A percentile compares a stretch with the other conserved stretches of the same genome.
phyloP scores from a whole-genome alignment of 2,329 filamentous ascomycete species.

The Pyrenochaeta sp. region DNA sequence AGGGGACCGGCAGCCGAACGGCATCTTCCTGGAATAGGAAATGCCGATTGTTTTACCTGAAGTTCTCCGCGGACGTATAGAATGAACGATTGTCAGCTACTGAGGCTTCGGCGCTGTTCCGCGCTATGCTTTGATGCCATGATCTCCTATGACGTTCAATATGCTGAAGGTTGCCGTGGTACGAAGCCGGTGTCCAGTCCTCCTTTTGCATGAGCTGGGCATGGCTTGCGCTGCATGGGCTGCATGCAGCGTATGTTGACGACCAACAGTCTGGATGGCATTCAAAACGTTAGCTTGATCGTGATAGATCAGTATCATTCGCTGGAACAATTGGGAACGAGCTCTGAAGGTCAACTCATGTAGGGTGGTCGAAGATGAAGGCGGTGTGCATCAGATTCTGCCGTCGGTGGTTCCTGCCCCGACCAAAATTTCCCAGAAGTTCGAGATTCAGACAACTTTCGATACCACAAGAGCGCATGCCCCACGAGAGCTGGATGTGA shows the following conservation, averaged over 20 bases:
- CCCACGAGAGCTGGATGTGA: slow-evolving; percentile 6
- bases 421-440: slow-evolving; percentile 1
- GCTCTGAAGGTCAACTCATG: no score
- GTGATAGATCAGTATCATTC: no score
- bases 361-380: not conserved
- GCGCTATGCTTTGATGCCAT: not conserved
- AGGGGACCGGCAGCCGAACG: slow-evolving; percentile 2
- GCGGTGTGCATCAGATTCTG: not conserved
- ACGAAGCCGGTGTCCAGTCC: not conserved
- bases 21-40: not conserved
- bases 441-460: not conserved
- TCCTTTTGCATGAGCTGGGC: not conserved
- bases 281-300: no score
- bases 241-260: not conserved
- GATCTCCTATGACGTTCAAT: not conserved
- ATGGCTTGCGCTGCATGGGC: not conserved
- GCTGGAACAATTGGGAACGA: no score
- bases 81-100: not conserved
- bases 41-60: not conserved
- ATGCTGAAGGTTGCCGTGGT: not conserved
- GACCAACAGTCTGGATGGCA: no score
- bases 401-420: not conserved
- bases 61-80: not conserved
- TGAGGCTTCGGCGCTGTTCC: not conserved
- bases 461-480: slow-evolving; percentile 6